Evolutionary conservation across 2,329 filamentous ascomycete genomes (phyloP).

Genomic region (Monilinia aucupariae): DNA sequence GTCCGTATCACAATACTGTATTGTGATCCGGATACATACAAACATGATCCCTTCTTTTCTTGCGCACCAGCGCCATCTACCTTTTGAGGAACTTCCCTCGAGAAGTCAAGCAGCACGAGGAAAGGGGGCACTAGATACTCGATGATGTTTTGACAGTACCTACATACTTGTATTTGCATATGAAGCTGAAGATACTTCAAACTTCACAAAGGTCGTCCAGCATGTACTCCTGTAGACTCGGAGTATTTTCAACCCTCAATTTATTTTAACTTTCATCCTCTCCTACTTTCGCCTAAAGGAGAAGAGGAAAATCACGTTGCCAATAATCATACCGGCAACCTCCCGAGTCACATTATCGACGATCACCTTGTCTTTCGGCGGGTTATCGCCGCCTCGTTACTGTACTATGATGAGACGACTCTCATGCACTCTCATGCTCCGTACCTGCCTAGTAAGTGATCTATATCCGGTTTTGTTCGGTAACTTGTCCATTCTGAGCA

Average conservation of each 20-base stretch:
- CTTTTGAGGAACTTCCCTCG: background rate
- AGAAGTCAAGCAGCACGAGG: background rate
- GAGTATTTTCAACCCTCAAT: background rate
- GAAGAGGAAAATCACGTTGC: too few relatives aligned
- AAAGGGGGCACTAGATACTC: too few relatives aligned
- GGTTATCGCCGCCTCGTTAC: background rate
- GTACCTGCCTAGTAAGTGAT: too few relatives aligned
- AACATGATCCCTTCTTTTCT: slow-evolving; percentile 1
- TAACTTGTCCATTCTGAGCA: background rate
- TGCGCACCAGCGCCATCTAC: background rate
- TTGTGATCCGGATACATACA: background rate
- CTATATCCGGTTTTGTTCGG: too few relatives aligned
- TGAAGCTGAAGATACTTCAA: background rate
- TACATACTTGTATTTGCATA: background rate
- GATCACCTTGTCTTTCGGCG: background rate
- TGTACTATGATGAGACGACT: background rate
- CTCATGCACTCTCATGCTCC: background rate
- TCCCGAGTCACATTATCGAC: background rate
- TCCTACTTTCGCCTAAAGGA: slow-evolving; percentile 11
- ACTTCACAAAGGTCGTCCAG: too few relatives aligned
- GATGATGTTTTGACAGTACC: background rate
- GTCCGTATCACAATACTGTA: background rate
- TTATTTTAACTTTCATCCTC: background rate
- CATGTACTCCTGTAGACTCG: too few relatives aligned
- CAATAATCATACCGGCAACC: background rate